phyloP scores from a whole-genome alignment of 164 flowering plant genomes.

The Buxus sempervirens region DNA sequence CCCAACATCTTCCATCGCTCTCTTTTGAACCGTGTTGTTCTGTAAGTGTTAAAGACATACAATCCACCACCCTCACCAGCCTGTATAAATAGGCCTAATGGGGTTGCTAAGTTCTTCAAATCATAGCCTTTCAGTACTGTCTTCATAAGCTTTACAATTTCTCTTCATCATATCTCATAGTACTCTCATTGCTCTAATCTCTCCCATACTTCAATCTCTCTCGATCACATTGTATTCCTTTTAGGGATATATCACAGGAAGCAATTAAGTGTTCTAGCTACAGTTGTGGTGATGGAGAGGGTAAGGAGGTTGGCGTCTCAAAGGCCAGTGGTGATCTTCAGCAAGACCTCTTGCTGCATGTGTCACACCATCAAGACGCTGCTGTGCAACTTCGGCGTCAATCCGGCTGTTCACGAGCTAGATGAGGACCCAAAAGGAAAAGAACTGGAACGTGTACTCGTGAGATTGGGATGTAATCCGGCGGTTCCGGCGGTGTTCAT shows the following conservation, averaged over 20 bases:
- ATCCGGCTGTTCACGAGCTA: conserved; percentile 52
- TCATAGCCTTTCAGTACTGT: no score
- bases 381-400: conserved; percentile 42
- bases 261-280: no score
- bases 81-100: conserved; percentile 5
- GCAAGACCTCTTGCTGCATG: conserved; percentile 62
- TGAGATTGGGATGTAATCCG: conserved; percentile 35
- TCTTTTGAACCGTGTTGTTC: no score
- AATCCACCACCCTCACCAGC: background rate
- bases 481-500: conserved; percentile 52
- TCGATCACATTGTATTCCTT: no score
- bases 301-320: conserved; percentile 40
- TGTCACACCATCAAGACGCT: conserved; percentile 49
- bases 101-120: background rate
- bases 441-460: conserved; percentile 48
- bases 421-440: conserved; percentile 41
- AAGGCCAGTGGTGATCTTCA: conserved; percentile 59
- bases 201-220: no score
- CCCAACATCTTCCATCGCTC: no score
- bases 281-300: conserved; percentile 33
- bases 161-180: no score
- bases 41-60: no score
- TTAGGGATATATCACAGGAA: no score
- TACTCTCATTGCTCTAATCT: no score
- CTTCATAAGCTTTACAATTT: no score